Conservation (phyloP, 805 yeast species). For the Ogataea allantospora region DNA sequence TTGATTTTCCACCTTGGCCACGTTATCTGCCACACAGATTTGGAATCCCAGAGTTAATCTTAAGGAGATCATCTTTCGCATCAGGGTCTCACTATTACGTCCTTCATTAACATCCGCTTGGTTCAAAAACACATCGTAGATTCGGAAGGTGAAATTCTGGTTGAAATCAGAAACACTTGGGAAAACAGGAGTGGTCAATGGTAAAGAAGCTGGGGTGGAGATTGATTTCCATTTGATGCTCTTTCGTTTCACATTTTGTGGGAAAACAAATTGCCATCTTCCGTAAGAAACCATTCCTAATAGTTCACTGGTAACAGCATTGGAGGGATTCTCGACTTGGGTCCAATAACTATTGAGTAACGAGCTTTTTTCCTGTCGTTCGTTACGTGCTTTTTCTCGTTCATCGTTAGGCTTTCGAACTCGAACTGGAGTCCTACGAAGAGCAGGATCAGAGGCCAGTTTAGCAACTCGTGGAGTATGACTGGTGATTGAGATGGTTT, state of each 20-base stretch:
- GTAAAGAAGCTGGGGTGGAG: constrained; percentile 90
- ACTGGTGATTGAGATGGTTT: constrained; percentile 9
- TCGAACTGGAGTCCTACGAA: constrained; percentile 1
- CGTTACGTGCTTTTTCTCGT: constrained; percentile 5
- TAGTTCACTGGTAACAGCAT: constrained; percentile 53
- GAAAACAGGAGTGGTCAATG: constrained; percentile 74
- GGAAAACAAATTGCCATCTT: constrained; percentile 90
- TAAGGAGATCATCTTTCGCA: constrained; percentile 84
- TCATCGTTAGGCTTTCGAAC: constrained; percentile 7
- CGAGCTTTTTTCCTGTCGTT: constrained; percentile 9
- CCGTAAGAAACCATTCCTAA: constrained; percentile 64
- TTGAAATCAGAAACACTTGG: constrained; percentile 71
- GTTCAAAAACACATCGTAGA: constrained; percentile 74
- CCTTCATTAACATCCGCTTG: constrained; percentile 51
- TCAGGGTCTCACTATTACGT: constrained; percentile 55
- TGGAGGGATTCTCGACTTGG: constrained; percentile 73
- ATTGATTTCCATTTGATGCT: constrained; percentile 90
- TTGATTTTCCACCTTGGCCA: constrained; percentile 61
- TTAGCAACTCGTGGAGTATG: constrained; percentile 2
- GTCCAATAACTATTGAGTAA: constrained; percentile 50
- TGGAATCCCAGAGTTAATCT: constrained; percentile 88
- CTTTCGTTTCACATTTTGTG: constrained; percentile 61
- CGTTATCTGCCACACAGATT: constrained; percentile 72
- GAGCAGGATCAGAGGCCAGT: constrained; percentile 7
- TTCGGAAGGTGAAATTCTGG: constrained; percentile 71